A percentile compares a stretch with the other conserved stretches of the same genome.
phyloP scores from a whole-genome alignment of 306 rosid species.

The Arachis hypogaea region DNA sequence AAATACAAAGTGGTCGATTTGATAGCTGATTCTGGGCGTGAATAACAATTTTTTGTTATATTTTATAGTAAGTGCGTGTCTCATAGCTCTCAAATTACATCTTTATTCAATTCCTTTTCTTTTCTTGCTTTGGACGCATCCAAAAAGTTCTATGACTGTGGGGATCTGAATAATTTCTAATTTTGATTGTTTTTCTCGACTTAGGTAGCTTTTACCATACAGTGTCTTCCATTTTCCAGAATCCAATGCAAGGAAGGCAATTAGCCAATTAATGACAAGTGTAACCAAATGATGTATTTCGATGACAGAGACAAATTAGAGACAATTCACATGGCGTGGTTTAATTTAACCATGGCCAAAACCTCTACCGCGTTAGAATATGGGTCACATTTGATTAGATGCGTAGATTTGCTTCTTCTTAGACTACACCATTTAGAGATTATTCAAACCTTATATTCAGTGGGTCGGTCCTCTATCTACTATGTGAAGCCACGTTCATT shows the following conservation, averaged over 20 bases:
- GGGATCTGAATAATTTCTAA: not conserved
- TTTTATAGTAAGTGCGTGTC: not conserved
- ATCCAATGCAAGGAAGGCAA: not conserved
- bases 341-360: conserved; percentile 30
- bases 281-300: not conserved
- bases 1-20: too few species aligned
- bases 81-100: not conserved
- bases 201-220: conserved; percentile 8
- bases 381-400: not conserved
- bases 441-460: conserved; percentile 45
- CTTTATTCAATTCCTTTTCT: not conserved
- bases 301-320: conserved; percentile 30
- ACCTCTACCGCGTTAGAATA: not conserved
- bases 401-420: conserved; percentile 5
- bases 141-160: not conserved
- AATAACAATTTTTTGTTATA: too few species aligned
- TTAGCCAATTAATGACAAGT: not conserved
- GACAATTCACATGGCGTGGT: not conserved
- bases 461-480: conserved; percentile 21
- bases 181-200: not conserved
- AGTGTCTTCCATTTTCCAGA: conserved; percentile 21
- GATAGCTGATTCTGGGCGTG: too few species aligned
- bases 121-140: not conserved
- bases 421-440: conserved; percentile 9
- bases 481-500: conserved; percentile 48